Conservation (phyloP, 768 basidiomycete genomes). For the Tylopilus sp. region DNA sequence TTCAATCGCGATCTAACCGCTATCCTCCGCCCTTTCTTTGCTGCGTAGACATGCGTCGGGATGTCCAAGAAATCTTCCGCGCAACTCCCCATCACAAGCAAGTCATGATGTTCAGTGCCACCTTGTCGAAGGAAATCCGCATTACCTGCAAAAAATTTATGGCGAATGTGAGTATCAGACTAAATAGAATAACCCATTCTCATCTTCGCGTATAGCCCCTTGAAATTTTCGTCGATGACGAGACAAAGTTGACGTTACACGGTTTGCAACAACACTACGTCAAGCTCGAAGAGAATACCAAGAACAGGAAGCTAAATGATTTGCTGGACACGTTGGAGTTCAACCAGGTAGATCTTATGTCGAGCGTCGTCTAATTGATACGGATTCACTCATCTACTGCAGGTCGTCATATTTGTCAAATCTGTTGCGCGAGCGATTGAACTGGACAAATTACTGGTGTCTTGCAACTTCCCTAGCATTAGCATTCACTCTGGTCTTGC, state of each 20-base stretch:
- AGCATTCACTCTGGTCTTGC: constrained; percentile 92
- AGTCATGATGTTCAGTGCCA: constrained; percentile 99
- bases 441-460: constrained; percentile 90
- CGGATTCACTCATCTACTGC: constrained; percentile 6
- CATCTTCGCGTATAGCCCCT: constrained; percentile 63
- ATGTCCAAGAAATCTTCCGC: constrained; percentile 99
- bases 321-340: constrained; percentile 94
- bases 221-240: constrained; percentile 99
- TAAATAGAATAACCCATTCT: neutral
- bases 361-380: neutral
- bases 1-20: constrained; percentile 61
- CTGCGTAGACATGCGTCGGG: constrained; percentile 96
- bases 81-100: constrained; percentile 99
- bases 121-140: constrained; percentile 94
- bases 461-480: constrained; percentile 98
- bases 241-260: constrained; percentile 96
- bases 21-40: constrained; percentile 50
- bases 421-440: constrained; percentile 96
- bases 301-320: constrained; percentile 97
- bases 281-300: constrained; percentile 90
- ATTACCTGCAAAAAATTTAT: constrained; percentile 99
- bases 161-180: constrained; percentile 73
- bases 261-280: constrained; percentile 99
- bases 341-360: constrained; percentile 69
- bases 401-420: constrained; percentile 99